Conservation (phyloP, 164 flowering plant species). For the Vitis labrusca region DNA sequence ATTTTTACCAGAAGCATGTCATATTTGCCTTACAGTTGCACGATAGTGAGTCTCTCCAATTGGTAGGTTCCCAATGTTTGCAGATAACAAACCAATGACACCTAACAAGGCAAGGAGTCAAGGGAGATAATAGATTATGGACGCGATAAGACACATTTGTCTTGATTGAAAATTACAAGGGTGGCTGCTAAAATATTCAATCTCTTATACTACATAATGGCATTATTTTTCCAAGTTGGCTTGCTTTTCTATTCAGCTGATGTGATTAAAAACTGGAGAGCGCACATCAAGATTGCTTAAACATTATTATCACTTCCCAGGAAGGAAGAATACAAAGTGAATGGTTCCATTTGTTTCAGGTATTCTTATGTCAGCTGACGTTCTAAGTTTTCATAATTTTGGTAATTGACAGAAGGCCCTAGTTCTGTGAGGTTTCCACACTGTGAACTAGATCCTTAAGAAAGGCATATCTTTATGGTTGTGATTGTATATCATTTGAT, state of each 20-base stretch:
- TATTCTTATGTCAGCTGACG: conserved; percentile 8
- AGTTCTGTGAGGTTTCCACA: background rate
- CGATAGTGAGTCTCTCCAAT: background rate
- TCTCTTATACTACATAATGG: conserved; percentile 7
- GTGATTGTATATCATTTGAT: background rate
- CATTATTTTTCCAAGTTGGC: background rate
- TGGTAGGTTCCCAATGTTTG: too few relatives aligned
- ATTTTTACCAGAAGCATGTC: background rate
- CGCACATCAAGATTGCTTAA: conserved; percentile 13
- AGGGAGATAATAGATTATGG: too few relatives aligned
- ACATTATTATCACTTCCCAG: conserved; percentile 14
- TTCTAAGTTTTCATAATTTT: background rate
- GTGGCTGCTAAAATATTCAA: conserved; percentile 5
- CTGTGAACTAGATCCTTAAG: background rate
- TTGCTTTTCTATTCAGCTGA: conserved; percentile 18
- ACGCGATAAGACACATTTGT: conserved; percentile 5
- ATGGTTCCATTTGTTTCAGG: conserved; percentile 7
- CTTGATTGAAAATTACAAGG: conserved; percentile 4
- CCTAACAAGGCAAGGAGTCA: too few relatives aligned
- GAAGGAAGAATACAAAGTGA: background rate
- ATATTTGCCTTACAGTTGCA: background rate
- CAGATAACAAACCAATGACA: too few relatives aligned
- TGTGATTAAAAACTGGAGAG: conserved; percentile 6
- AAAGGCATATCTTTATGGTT: background rate
- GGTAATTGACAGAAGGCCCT: background rate